Percentiles rank a stretch among this genome's conserved stretches.
Conservation (phyloP, 1,284 basidiomycete species). For the Agaricales sp. region DNA sequence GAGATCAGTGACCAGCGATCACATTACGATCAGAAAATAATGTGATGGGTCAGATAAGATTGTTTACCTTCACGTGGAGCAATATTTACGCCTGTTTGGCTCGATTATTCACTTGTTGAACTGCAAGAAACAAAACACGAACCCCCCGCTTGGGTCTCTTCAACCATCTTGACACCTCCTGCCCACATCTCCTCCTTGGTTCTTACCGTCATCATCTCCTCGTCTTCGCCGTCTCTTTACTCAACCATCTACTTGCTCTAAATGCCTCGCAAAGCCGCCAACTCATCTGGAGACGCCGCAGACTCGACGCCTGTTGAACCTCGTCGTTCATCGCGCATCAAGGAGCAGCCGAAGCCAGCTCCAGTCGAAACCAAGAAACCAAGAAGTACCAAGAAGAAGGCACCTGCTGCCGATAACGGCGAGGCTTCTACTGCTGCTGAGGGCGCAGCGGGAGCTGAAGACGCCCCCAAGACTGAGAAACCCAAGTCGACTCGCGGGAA, state of each 20-base stretch:
- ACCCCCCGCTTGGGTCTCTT: no score
- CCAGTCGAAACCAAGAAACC: conserved; percentile 11
- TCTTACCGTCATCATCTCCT: not conserved
- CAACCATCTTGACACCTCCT: no score
- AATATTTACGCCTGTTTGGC: no score
- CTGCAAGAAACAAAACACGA: no score
- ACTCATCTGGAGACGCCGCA: conserved; percentile 20
- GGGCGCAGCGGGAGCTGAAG: conserved; percentile 22
- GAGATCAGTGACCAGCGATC: no score
- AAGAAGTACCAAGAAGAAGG: conserved; percentile 34
- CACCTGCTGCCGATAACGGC: conserved; percentile 47
- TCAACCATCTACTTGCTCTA: not conserved
- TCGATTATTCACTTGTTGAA: no score
- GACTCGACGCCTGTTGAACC: conserved; percentile 25
- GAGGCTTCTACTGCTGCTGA: conserved; percentile 14
- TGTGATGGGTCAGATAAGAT: no score
- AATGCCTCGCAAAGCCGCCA: conserved; percentile 65
- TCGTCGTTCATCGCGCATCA: conserved; percentile 65
- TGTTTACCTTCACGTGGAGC: no score
- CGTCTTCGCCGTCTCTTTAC: no score
- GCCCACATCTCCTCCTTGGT: not conserved
- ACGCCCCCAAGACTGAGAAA: conserved; percentile 31
- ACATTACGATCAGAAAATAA: no score
- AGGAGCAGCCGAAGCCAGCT: conserved; percentile 48
- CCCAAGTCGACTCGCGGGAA: conserved; percentile 46